Conservation (phyloP, 2,329 filamentous ascomycete species). For the Botrytis aclada region DNA sequence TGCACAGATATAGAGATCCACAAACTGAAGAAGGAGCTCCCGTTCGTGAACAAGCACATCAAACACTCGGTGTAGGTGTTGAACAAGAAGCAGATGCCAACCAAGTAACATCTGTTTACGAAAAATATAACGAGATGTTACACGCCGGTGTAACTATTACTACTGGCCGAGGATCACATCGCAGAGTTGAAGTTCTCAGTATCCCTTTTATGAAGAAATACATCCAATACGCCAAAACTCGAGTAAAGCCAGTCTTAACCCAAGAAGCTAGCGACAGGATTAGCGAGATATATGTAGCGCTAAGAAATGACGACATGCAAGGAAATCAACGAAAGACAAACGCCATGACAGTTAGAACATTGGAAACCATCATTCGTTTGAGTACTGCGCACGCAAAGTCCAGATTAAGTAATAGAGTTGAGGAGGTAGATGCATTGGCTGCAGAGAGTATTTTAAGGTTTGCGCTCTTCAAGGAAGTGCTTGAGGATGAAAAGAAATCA, state of each 20-base stretch:
- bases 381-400: conserved; percentile 95
- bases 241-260: conserved; percentile 85
- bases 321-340: conserved; percentile 91
- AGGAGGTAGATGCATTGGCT: conserved; percentile 81
- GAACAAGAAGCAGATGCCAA: conserved; percentile 73
- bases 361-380: conserved; percentile 97
- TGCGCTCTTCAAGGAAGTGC: conserved; percentile 94
- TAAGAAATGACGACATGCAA: conserved; percentile 94
- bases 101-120: conserved; percentile 80
- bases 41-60: conserved; percentile 80
- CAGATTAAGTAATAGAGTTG: conserved; percentile 80
- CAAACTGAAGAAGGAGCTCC: conserved; percentile 93
- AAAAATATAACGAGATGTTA: conserved; percentile 95
- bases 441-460: conserved; percentile 90
- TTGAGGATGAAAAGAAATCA: conserved; percentile 75
- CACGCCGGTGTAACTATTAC: conserved; percentile 84
- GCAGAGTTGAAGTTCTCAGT: conserved; percentile 82
- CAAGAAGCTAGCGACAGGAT: conserved; percentile 92
- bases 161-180: conserved; percentile 68
- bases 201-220: conserved; percentile 99
- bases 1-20: conserved; percentile 92
- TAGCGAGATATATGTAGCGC: conserved; percentile 81
- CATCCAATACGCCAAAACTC: conserved; percentile 93
- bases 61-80: conserved; percentile 82
- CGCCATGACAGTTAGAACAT: conserved; percentile 92